Conservation (phyloP, 1,139 yeast species). For the Zygoascus sp. region DNA sequence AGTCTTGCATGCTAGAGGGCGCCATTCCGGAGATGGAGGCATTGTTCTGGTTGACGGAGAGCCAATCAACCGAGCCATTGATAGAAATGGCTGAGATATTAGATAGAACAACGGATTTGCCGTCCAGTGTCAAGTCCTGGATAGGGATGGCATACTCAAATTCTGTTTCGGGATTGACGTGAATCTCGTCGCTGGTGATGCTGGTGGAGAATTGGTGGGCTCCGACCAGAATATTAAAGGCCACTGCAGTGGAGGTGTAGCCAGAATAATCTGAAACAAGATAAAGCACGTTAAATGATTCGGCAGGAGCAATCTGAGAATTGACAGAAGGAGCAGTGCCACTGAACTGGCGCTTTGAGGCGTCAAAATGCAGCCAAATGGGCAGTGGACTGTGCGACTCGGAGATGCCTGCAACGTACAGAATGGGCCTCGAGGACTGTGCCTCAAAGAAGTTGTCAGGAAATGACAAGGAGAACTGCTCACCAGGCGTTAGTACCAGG, state of each 20-base stretch:
- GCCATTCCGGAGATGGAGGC: constrained; percentile 50
- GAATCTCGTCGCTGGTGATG: constrained; percentile 41
- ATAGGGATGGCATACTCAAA: constrained; percentile 61
- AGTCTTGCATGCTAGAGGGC: constrained; percentile 41
- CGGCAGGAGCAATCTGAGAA: constrained; percentile 83
- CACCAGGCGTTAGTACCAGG: constrained; percentile 67
- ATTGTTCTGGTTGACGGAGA: constrained; percentile 43
- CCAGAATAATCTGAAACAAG: constrained; percentile 79
- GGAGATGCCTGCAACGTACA: constrained; percentile 80
- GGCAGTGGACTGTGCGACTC: constrained; percentile 84
- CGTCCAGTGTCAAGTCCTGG: constrained; percentile 57
- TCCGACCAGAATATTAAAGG: constrained; percentile 74
- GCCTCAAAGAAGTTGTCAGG: constrained; percentile 50
- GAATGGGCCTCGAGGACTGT: constrained; percentile 32
- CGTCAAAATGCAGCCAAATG: constrained; percentile 70
- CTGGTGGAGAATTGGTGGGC: constrained; percentile 78
- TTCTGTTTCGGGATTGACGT: constrained; percentile 59
- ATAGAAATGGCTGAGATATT: constrained; percentile 54
- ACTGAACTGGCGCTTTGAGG: constrained; percentile 53
- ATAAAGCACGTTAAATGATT: constrained; percentile 63
- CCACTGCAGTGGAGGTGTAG: constrained; percentile 64
- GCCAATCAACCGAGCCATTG: constrained; percentile 57
- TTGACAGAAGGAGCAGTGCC: constrained; percentile 89
- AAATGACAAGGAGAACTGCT: constrained; percentile 59
- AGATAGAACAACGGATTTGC: constrained; percentile 40